Conservation (phyloP, 768 basidiomycete species). For the Xerocomus brunneocitrinus region DNA sequence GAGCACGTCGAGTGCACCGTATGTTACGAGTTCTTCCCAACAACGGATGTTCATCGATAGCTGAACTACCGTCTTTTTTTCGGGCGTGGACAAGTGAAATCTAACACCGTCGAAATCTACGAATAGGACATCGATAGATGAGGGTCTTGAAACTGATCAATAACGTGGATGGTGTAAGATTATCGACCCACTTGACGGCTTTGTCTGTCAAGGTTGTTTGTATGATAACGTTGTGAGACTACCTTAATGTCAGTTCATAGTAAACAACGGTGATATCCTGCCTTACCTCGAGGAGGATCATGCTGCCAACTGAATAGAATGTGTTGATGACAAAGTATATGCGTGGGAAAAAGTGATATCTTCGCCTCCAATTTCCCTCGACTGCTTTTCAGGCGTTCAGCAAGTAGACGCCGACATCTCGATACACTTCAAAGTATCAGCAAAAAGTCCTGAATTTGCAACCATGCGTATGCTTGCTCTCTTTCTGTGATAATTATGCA, state of each 20-base stretch:
- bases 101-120: conserved; percentile 97
- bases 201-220: conserved; percentile 87
- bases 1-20: conserved; percentile 79
- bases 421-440: conserved; percentile 10
- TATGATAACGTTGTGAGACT: conserved; percentile 93
- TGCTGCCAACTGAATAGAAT: conserved; percentile 24
- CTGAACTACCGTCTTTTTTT: conserved; percentile 73
- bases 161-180: neutral
- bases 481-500: neutral
- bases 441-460: conserved; percentile 12
- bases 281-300: conserved; percentile 83
- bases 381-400: conserved; percentile 12
- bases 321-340: conserved; percentile 14
- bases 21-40: conserved; percentile 89
- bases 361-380: conserved; percentile 19
- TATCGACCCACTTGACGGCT: conserved; percentile 62
- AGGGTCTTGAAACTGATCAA: conserved; percentile 55
- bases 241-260: conserved; percentile 11
- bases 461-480: conserved; percentile 23
- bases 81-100: conserved; percentile 87
- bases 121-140: conserved; percentile 89
- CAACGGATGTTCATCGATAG: conserved; percentile 97
- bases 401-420: conserved; percentile 1
- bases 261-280: neutral
- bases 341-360: conserved; percentile 29